Evolutionary conservation across 2,329 filamentous ascomycete genomes (phyloP).

Genomic region (Cryphonectria parasitica): DNA sequence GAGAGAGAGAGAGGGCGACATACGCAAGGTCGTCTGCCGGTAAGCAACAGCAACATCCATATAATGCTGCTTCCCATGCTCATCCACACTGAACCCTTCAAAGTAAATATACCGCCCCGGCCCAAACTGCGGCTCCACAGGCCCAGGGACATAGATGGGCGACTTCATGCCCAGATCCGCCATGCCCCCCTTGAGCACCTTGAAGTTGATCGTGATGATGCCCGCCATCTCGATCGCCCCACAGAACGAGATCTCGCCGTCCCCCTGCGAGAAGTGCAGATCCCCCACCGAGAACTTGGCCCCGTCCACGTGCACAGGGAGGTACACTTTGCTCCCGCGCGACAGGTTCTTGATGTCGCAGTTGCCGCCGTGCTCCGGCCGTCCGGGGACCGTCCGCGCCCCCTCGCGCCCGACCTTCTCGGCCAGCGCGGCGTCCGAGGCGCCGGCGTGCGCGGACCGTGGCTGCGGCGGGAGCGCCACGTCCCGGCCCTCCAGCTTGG

Average conservation of each 20-base stretch:
- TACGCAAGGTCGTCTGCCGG: slow-evolving; percentile 73
- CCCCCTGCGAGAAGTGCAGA: slow-evolving; percentile 84
- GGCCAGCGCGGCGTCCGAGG: slow-evolving; percentile 59
- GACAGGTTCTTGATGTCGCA: slow-evolving; percentile 86
- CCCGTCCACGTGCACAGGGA: slow-evolving; percentile 83
- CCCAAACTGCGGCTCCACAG: slow-evolving; percentile 86
- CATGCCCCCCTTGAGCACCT: slow-evolving; percentile 81
- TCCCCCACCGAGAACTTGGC: slow-evolving; percentile 92
- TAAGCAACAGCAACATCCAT: slow-evolving; percentile 87
- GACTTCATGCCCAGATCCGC: slow-evolving; percentile 75
- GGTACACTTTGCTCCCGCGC: slow-evolving; percentile 75
- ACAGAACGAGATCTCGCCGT: slow-evolving; percentile 88
- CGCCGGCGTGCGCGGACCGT: slow-evolving; percentile 73
- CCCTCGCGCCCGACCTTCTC: slow-evolving; percentile 76
- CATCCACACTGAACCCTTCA: slow-evolving; percentile 88
- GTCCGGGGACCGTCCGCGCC: slow-evolving; percentile 81
- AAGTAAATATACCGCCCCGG: slow-evolving; percentile 83
- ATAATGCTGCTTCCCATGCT: slow-evolving; percentile 87
- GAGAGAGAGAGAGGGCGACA: slow-evolving; percentile 25
- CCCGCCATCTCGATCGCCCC: slow-evolving; percentile 95
- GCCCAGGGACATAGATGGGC: slow-evolving; percentile 84
- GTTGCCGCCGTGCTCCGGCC: slow-evolving; percentile 87
- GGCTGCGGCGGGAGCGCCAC: slow-evolving; percentile 80
- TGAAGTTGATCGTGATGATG: slow-evolving; percentile 87
- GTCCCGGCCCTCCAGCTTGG: slow-evolving; percentile 63